These are phyloP conservation scores for Gremmenia infestans DNA, from an alignment of 2,329 filamentous ascomycete species.

Conservation along the genomic window DNA sequence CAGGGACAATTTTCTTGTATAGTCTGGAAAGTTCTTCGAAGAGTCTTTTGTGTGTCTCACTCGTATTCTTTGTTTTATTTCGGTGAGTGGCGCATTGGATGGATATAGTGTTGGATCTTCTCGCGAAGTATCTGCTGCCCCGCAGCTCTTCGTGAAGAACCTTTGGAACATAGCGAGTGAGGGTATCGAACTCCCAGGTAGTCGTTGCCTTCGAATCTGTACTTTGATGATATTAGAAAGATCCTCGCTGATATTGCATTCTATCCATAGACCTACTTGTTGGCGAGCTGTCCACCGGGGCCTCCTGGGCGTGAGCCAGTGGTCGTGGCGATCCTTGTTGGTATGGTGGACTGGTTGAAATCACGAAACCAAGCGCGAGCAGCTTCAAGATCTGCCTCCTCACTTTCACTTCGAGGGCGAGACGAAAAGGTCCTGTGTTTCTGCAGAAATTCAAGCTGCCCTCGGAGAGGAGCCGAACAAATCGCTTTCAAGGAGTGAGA, in stretches of 20 bases:
- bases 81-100: constrained; percentile 29
- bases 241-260: not conserved
- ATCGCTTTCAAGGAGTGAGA: constrained; percentile 8
- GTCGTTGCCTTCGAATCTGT: constrained; percentile 32
- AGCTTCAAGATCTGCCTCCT: constrained; percentile 22
- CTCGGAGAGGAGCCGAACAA: constrained; percentile 2
- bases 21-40: constrained; percentile 25
- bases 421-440: constrained; percentile 19
- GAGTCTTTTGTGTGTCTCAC: constrained; percentile 25
- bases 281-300: constrained; percentile 32
- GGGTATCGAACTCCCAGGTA: constrained; percentile 23
- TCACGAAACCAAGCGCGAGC: constrained; percentile 28
- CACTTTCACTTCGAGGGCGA: constrained; percentile 6
- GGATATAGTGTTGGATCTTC: constrained; percentile 25
- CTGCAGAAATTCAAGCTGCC: constrained; percentile 5
- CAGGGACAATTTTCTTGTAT: constrained; percentile 27
- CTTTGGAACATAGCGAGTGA: constrained; percentile 24
- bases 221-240: constrained; percentile 17
- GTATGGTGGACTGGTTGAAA: constrained; percentile 24
- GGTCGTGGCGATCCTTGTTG: constrained; percentile 24
- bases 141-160: constrained; percentile 24
- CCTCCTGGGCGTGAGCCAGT: constrained; percentile 26
- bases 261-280: constrained; percentile 25
- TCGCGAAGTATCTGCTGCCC: constrained; percentile 26
- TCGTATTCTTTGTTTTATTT: constrained; percentile 24